Percentiles rank a stretch among this genome's conserved stretches.
These are phyloP conservation scores for Ceratobasidium sp. DNA, from an alignment of 1,284 basidiomycete species.

Conservation along the genomic window DNA sequence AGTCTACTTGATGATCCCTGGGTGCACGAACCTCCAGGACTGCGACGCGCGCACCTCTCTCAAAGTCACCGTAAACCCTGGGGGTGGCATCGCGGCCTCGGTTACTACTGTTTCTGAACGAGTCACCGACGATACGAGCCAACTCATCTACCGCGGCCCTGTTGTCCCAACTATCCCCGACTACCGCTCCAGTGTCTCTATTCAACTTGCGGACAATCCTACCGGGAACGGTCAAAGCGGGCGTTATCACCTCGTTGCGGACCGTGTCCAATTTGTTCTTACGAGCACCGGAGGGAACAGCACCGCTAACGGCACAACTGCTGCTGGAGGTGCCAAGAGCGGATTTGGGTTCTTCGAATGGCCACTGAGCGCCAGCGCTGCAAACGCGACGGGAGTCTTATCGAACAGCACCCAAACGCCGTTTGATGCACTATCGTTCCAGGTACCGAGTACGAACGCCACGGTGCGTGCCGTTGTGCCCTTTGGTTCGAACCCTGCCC, in stretches of 20 bases:
- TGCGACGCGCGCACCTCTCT: constrained; percentile 87
- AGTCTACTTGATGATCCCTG: constrained; percentile 87
- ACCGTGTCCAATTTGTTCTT: constrained; percentile 80
- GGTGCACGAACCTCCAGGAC: constrained; percentile 84
- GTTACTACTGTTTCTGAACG: constrained; percentile 81
- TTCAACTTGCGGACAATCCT: constrained; percentile 74
- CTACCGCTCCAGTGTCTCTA: constrained; percentile 81
- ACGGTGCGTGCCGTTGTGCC: constrained; percentile 71
- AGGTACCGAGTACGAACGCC: constrained; percentile 56
- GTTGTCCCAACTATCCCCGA: constrained; percentile 78
- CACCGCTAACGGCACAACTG: constrained; percentile 52
- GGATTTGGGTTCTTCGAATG: constrained; percentile 87
- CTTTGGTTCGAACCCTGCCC: constrained; percentile 68
- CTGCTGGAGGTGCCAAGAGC: constrained; percentile 56
- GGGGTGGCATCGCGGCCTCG: constrained; percentile 72
- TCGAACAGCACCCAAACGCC: constrained; percentile 80
- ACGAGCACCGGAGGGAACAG: constrained; percentile 63
- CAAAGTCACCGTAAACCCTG: constrained; percentile 85
- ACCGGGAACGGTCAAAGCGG: constrained; percentile 72
- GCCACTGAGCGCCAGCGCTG: constrained; percentile 65
- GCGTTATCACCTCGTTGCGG: constrained; percentile 84
- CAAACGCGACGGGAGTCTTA: constrained; percentile 71
- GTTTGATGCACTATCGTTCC: constrained; percentile 71
- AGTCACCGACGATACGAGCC: constrained; percentile 73
- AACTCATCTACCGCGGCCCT: constrained; percentile 84